Evolutionary conservation across 495 filamentous ascomycete genomes (phyloP), one percentile per base, ranked within the genome.

Genomic region (Oleoguttula mirabilis): DNA sequence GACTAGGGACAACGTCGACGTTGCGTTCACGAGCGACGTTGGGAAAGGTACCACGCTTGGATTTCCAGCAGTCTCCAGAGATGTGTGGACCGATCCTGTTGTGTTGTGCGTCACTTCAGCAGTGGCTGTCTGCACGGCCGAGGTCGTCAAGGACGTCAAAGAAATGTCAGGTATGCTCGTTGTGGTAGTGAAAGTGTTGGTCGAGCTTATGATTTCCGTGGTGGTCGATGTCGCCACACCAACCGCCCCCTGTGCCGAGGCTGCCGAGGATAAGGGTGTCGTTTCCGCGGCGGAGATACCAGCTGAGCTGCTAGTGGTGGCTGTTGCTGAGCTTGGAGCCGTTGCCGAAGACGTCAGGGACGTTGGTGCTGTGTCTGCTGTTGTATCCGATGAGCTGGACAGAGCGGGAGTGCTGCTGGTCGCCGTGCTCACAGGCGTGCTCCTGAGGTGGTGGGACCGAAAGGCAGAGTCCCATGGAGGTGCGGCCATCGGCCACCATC

Each of bases 91-190:
- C 10, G 35, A 12, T 4, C 45, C 45, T 8, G 39, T 35, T 2
- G 50, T 53, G 25, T 27, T 38, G 6, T 11, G 15, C 8, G 44
- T 25, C 1, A 33, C 14, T 11, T 34, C 12, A 3, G 33, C 28
- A 7, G 50, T 48, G 1, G 44, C 50, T 6, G 44, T 43, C 30
- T 53, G 50, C 15, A 53, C 40, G 14, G 27, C 39, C 1, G 50
- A 53, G 3, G 50, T 48, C 12, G 50, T 48, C 15, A 53, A 32
- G 5, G 50, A 48, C 1, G 44, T 44, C 24, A 53, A 23, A 21
- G 27, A 32, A 21, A 16, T 32, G 17, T 52, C 35, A 2, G 50
- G 45, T 2, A 53, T 35, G 22, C 32, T 47, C 10, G 38, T 47
- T 2, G 32, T 43, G n/a, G 43, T 32, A 7, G 12, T 21, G 1